Evolutionary conservation across 192 early-diverging fungal species (phyloP), one percentile per base, ranked within the genome.

Genomic region (Coemansia sp.): DNA sequence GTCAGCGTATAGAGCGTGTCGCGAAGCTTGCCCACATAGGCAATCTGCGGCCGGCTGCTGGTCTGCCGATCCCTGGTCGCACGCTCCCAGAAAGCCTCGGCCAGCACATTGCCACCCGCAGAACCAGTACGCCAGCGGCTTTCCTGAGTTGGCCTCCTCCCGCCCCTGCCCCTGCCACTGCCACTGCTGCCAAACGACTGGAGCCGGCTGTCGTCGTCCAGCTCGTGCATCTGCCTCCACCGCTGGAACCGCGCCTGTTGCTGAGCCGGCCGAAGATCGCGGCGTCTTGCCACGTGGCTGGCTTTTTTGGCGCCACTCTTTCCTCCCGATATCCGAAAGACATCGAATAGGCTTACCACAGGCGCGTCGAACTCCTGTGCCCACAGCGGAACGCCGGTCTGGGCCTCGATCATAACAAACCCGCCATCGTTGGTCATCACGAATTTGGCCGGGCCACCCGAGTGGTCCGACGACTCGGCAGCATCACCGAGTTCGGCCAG

Each of bases 1-100:
- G 90, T 88, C 32, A 94, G 75, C 17, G 88, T 77, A 79, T 89
- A 94, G 12, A 91, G 83, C 22, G 80, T 87, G 64, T 89, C 89
- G 25, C 86, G 73, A 29, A 87, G 69, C 22, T 70, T 61, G 22
- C 90, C 89, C 7, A 94, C 84, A 63, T 89, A 92, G 5, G 90
- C 89, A 5, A 74, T 58, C 60, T 71, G 73, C 7, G 80, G 68
- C 36, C 61, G 58, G 0, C 65, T 12, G 3, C 58, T 42, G 60
- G 34, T 20, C 12, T 63, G 48, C 71, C 34, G 60, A 4, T n/a
- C 55, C 32, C 55, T 56, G 2, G 55, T 32, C 16, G 65, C n/a
- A 49, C 73, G 75, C 60, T 77, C 76, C 80, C 80, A 83, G 58
- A 78, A 76, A 2, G 68, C 48, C 14, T 61, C 70, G 0, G 83